Evolutionary conservation across 2,329 filamentous ascomycete species (phyloP).

Genomic region (Rhytidhysteron rufulum): DNA sequence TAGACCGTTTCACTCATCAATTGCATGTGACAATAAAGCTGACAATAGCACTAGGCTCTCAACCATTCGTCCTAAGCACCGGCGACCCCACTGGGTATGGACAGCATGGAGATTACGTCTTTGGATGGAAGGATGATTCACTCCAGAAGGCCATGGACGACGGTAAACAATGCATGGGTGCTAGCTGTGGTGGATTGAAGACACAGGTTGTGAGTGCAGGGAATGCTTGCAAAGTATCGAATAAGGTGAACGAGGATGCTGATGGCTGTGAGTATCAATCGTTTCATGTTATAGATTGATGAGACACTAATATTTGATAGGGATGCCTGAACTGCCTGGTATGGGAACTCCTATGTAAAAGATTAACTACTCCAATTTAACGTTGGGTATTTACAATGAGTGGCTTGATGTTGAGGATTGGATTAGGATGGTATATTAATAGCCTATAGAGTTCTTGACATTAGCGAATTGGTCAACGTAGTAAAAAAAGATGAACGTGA

Average conservation of each 20-base stretch:
- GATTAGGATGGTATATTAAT: too few relatives aligned
- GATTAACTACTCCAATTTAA: too few relatives aligned
- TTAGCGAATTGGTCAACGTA: too few relatives aligned
- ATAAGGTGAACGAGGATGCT: constrained; percentile 18
- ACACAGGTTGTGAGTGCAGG: constrained; percentile 15
- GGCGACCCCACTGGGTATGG: constrained; percentile 20
- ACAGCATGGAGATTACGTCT: constrained; percentile 24
- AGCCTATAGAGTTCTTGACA: too few relatives aligned
- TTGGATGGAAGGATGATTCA: constrained; percentile 27
- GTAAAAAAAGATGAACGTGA: too few relatives aligned
- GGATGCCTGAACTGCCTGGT: background rate
- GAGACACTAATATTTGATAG: background rate
- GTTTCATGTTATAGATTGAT: background rate
- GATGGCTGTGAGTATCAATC: constrained; percentile 14
- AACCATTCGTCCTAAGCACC: constrained; percentile 20
- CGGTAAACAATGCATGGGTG: constrained; percentile 15
- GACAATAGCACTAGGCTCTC: constrained; percentile 6
- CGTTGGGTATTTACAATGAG: too few relatives aligned
- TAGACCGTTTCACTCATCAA: background rate
- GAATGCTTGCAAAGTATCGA: constrained; percentile 14
- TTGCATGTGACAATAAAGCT: background rate
- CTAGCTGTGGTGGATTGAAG: constrained; percentile 14
- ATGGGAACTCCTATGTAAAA: background rate
- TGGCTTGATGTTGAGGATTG: too few relatives aligned
- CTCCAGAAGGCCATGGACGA: constrained; percentile 29